These are phyloP conservation scores for Eremomyces bilateralis DNA, from an alignment of 495 filamentous ascomycete genomes.

Conservation along the genomic window DNA sequence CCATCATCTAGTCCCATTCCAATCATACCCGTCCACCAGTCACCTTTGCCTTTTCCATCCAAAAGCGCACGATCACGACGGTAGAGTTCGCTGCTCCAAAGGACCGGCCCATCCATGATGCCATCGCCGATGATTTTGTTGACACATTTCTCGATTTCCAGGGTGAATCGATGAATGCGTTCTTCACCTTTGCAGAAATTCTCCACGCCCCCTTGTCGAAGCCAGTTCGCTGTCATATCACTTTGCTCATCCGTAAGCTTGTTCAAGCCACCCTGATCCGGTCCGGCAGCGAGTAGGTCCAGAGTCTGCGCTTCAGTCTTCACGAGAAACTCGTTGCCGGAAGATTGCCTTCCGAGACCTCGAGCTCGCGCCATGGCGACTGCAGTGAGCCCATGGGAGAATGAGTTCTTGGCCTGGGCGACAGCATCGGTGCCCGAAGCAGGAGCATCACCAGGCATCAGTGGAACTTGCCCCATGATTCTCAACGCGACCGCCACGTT, in stretches of 20 bases:
- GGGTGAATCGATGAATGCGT: constrained; percentile 80
- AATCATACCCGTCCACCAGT: constrained; percentile 26
- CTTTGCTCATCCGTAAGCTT: constrained; percentile 95
- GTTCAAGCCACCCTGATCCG: constrained; percentile 73
- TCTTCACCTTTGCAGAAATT: constrained; percentile 95
- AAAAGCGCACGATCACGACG: constrained; percentile 54
- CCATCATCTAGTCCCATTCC: constrained; percentile 25
- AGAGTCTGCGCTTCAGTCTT: constrained; percentile 72
- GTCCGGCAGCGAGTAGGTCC: constrained; percentile 63
- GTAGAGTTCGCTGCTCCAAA: constrained; percentile 86
- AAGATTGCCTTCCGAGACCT: no score
- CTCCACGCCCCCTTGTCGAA: constrained; percentile 60
- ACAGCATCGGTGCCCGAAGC: constrained; percentile 31
- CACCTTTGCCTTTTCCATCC: constrained; percentile 38
- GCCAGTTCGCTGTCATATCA: constrained; percentile 65
- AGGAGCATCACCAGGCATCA: constrained; percentile 6
- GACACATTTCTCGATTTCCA: constrained; percentile 74
- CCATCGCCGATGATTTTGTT: constrained; percentile 71
- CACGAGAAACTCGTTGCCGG: constrained; percentile 35
- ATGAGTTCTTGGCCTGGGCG: constrained; percentile 21
- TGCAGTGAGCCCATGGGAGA: no score
- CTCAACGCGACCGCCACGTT: constrained; percentile 74
- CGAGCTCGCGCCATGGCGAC: no score
- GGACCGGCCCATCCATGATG: constrained; percentile 65
- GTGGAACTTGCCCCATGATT: constrained; percentile 72